These are phyloP conservation scores for Camelina laxa DNA, from an alignment of 345 rosid genomes.

Conservation along the genomic window DNA sequence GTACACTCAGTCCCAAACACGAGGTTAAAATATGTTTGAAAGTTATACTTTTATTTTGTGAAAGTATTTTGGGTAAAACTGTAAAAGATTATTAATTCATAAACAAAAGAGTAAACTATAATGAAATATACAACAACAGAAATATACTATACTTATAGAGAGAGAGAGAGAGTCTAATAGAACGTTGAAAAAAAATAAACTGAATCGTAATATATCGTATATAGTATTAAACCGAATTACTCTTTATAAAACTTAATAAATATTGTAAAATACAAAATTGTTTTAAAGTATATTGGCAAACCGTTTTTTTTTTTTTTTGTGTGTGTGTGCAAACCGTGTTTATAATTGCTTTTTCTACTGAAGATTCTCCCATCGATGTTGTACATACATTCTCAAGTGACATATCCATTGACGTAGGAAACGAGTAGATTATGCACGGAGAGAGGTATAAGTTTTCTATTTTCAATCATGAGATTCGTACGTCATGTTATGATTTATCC, in stretches of 20 bases:
- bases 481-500: conserved; percentile 29
- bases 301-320: too few species aligned
- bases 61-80: background rate
- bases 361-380: background rate
- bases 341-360: background rate
- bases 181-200: too few species aligned
- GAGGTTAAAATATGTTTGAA: background rate
- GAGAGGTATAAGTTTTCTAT: conserved; percentile 7
- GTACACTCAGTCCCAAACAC: background rate
- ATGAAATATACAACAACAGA: background rate
- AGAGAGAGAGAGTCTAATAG: too few species aligned
- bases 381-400: conserved; percentile 16
- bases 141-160: too few species aligned
- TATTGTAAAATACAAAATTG: too few species aligned
- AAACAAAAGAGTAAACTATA: background rate
- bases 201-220: too few species aligned
- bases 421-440: conserved; percentile 24
- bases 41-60: background rate
- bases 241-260: too few species aligned
- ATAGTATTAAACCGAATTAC: too few species aligned
- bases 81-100: background rate
- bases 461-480: conserved; percentile 36
- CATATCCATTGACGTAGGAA: conserved; percentile 6
- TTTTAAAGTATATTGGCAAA: background rate
- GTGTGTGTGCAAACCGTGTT: too few species aligned